A percentile compares a stretch with the other conserved stretches of the same genome.
phyloP scores from a whole-genome alignment of 805 yeast genomes.

The Tetrapisispora fleetii region DNA sequence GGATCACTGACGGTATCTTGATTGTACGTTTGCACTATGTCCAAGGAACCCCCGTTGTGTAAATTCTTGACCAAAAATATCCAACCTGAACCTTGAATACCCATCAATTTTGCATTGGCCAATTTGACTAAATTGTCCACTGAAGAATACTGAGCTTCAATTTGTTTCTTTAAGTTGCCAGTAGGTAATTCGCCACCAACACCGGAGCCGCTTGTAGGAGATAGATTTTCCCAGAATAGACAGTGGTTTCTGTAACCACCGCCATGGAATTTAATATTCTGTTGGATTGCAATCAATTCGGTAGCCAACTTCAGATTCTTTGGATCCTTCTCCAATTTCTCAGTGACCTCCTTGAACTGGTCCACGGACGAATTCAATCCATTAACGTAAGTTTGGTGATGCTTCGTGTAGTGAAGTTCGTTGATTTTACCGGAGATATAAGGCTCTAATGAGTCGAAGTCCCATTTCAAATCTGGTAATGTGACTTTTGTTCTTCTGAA shows the following conservation, averaged over 20 bases:
- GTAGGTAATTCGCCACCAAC: conserved; percentile 69
- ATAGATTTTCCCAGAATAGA: conserved; percentile 79
- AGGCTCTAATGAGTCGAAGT: conserved; percentile 80
- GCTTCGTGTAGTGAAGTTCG: conserved; percentile 80
- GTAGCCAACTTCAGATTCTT: conserved; percentile 30
- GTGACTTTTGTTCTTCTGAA: conserved; percentile 41
- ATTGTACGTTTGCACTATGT: conserved; percentile 71
- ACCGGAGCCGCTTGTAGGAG: conserved; percentile 68
- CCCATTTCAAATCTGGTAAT: conserved; percentile 76
- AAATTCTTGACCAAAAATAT: conserved; percentile 80
- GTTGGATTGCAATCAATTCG: conserved; percentile 41
- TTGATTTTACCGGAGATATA: conserved; percentile 77
- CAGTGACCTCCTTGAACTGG: conserved; percentile 56
- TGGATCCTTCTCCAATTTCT: conserved; percentile 31
- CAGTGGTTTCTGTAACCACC: conserved; percentile 87
- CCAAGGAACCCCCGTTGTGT: conserved; percentile 56
- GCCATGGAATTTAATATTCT: conserved; percentile 79
- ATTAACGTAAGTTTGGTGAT: conserved; percentile 84
- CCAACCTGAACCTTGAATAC: conserved; percentile 94
- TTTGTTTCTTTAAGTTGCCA: conserved; percentile 49
- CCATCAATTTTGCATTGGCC: conserved; percentile 67
- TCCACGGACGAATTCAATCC: conserved; percentile 74
- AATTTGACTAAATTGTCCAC: conserved; percentile 54
- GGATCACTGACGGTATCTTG: conserved; percentile 76
- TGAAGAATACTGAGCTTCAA: conserved; percentile 57